Evolutionary conservation across 148 eudicot genomes (phyloP), one percentile per base, ranked within the genome.

Genomic region (Nepenthes gracilis): DNA sequence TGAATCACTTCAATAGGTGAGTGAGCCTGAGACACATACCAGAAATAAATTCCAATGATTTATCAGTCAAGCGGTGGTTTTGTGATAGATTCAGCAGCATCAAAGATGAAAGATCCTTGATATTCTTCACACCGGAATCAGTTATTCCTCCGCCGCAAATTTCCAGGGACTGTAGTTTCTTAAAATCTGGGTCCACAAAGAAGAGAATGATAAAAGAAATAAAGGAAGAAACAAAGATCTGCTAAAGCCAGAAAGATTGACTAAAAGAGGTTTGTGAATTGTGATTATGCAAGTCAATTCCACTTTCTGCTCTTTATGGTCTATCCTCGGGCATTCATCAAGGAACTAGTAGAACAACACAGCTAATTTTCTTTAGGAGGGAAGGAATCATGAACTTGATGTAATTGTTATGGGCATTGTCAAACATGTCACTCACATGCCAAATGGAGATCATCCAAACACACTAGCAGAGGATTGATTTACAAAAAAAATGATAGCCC

Each of bases 101-200:
- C 65, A 92, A 67, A 14, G 90, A 83, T 12, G 78, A 55, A 49
- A 92, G 86, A 69, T 92, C 88, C 67, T 87, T 85, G 67, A 92
- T 85, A 64, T 88, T 88, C 75, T 85, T 88, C 60, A 92, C 94
- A 57, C 97, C 97, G 51, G 77, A 83, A 75, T 92, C 97, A n/a
- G 96, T 88, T 69, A 92, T 65, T 43, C 96, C 88, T 61, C 98
- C 98, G 6, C 96, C 86, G 43, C 98, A 92, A 15, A 88, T 86
- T 82, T 92, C 98, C 68, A 88, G 75, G n/a, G 96, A 88, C 62
- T 76, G 82, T 2, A 92, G 84, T 54, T 82, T 85, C 75, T 88
- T 92, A 59, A 92, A 85, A 70, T 73, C 98, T 90, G 71, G 54
- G 55, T 33, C 2, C 48, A 62, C 6, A 38, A 57, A 54, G 8